Percentiles rank a stretch among this genome's conserved stretches.
phyloP scores from a whole-genome alignment of 1,284 basidiomycete species.

The Quambalaria eucalypti region DNA sequence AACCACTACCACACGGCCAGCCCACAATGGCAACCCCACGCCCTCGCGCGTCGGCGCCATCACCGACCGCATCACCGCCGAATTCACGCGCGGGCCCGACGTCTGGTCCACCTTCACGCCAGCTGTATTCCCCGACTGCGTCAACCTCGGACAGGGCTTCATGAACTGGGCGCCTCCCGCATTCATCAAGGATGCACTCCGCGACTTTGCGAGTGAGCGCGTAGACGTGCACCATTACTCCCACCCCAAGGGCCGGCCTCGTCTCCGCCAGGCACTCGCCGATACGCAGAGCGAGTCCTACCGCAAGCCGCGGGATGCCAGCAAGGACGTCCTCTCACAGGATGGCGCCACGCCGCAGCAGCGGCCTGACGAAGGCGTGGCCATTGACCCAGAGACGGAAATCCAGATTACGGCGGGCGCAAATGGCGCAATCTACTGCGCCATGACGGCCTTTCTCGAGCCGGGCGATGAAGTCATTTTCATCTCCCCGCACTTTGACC shows the following conservation, averaged over 20 bases:
- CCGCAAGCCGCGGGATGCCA: slow-evolving; percentile 13
- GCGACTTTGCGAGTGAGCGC: slow-evolving; percentile 14
- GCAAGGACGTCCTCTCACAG: slow-evolving; percentile 20
- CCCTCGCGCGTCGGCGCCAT: not conserved
- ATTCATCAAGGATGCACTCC: slow-evolving; percentile 26
- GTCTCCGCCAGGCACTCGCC: slow-evolving; percentile 32
- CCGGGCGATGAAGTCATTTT: slow-evolving; percentile 85
- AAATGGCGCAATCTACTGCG: slow-evolving; percentile 50
- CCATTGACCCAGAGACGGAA: slow-evolving; percentile 74
- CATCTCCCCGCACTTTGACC: slow-evolving; percentile 91
- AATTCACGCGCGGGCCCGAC: slow-evolving; percentile 31
- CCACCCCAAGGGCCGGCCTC: slow-evolving; percentile 36
- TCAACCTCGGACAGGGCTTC: slow-evolving; percentile 45
- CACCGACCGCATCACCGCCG: slow-evolving; percentile 21
- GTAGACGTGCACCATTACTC: slow-evolving; percentile 44
- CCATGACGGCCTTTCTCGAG: slow-evolving; percentile 29
- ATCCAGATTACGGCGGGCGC: slow-evolving; percentile 91
- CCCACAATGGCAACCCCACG: not conserved
- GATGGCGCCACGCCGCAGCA: slow-evolving; percentile 13
- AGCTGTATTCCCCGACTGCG: slow-evolving; percentile 35
- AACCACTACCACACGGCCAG: not conserved
- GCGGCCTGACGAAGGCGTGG: slow-evolving; percentile 50
- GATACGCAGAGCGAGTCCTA: slow-evolving; percentile 16
- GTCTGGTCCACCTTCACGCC: slow-evolving; percentile 46
- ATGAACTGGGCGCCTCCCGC: slow-evolving; percentile 43